Conservation (phyloP, 2,329 filamentous ascomycete species). For the Didymella lethalis region DNA sequence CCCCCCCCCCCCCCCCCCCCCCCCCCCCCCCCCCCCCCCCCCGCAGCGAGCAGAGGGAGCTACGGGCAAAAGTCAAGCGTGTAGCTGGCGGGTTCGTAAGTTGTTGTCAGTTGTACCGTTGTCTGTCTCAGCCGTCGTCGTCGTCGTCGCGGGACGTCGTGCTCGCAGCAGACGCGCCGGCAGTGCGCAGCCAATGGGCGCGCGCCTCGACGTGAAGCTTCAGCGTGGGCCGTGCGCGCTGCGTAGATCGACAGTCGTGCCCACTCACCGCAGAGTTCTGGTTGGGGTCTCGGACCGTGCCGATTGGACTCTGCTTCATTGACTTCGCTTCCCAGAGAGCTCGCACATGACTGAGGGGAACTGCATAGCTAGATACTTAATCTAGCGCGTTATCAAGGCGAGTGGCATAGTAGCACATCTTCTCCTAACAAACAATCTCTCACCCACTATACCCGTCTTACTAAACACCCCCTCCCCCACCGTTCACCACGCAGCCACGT, state of each 20-base stretch:
- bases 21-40: too few relatives aligned
- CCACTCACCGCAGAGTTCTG: conserved; percentile 13
- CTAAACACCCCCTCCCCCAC: conserved; percentile 1
- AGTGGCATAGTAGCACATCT: too few relatives aligned
- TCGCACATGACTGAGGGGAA: not conserved
- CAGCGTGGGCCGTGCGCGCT: too few relatives aligned
- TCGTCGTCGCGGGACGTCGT: conserved; percentile 5
- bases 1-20: too few relatives aligned
- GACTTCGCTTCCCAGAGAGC: not conserved
- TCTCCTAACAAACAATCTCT: too few relatives aligned
- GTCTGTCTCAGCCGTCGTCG: too few relatives aligned
- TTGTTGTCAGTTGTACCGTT: conserved; percentile 31
- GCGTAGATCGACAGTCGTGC: not conserved
- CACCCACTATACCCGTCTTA: too few relatives aligned
- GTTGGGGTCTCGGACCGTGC: conserved; percentile 14
- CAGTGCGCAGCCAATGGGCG: conserved; percentile 16
- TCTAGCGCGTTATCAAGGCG: too few relatives aligned
- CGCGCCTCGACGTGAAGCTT: conserved; percentile 4
- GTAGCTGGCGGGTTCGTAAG: conserved; percentile 11
- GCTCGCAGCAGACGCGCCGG: conserved; percentile 19
- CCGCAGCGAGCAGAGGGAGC: not conserved
- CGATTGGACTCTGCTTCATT: not conserved
- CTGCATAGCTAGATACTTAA: not conserved
- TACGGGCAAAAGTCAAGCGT: not conserved
- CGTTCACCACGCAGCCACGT: conserved; percentile 33